Conservation (phyloP, 106 monocot species). For the Dioscorea dumetorum region DNA sequence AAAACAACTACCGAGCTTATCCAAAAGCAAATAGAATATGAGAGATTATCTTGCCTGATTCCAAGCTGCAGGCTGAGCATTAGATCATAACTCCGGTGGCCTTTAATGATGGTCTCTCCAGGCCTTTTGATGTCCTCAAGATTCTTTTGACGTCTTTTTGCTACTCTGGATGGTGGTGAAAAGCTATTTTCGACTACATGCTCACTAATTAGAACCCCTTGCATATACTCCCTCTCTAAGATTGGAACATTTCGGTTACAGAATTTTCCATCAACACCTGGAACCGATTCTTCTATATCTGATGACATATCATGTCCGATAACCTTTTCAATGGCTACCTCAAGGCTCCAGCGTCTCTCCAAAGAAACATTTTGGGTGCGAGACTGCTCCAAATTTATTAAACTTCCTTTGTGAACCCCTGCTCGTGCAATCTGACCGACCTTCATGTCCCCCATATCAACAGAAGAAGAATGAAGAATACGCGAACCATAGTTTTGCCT, state of each 20-base stretch:
- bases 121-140: constrained; percentile 58
- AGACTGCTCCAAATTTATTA: constrained; percentile 47
- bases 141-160: constrained; percentile 42
- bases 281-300: constrained; percentile 20
- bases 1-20: background rate
- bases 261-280: constrained; percentile 40
- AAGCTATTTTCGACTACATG: constrained; percentile 41
- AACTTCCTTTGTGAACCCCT: constrained; percentile 30
- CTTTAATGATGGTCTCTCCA: constrained; percentile 74
- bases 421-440: constrained; percentile 28
- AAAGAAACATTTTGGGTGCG: constrained; percentile 49
- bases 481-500: constrained; percentile 60
- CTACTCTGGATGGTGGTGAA: constrained; percentile 38
- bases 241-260: constrained; percentile 43
- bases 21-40: background rate
- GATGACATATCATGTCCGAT: constrained; percentile 37
- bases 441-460: constrained; percentile 77
- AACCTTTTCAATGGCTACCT: constrained; percentile 92
- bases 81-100: constrained; percentile 75
- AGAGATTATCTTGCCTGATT: constrained; percentile 42
- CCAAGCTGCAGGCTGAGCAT: constrained; percentile 89
- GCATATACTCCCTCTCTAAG: constrained; percentile 73
- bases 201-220: constrained; percentile 74
- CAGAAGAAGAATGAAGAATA: constrained; percentile 79
- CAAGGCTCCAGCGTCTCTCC: constrained; percentile 97